Base-by-base conservation (phyloP, 306 rosid genomes). In the Hippophae rhamnoides region DNA sequence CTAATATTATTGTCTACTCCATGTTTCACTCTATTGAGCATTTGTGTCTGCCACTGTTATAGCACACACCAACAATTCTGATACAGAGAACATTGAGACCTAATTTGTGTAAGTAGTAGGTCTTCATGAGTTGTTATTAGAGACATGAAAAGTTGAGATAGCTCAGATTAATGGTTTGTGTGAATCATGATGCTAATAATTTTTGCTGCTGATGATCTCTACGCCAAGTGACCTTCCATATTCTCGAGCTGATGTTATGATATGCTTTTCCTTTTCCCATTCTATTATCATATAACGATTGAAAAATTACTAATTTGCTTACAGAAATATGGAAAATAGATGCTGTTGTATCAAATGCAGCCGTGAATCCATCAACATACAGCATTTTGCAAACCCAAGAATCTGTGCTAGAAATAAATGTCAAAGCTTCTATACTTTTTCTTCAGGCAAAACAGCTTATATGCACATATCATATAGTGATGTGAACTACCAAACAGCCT, bases 241-340 rank as follows among this genome's bases (percentile, higher is more conserved):
- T 46, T 46, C 10, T 46, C 12, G 3, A 48, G 12, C 52, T 48
- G 52, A 14, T 48, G 6, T n/a, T 48, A 10, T 2, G 23, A 7
- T 38, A 25, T 43, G 23, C 38, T 13, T 13, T 72, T 52, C 13
- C 67, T 38, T 14, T 48, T 56, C 41, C 11, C 11, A 27, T 31
- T 27, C 38, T 4, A 4, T 8, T 56, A n/a, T 3, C 27, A 10
- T 60, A 13, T n/a, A 47, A 42, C 60, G 49, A 13, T 74, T 18
- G 11, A 50, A 64, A 65, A 7, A 47, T 40, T 56, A 68, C 40
- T 66, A 57, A 57, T 75, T 77, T 67, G 25, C 48, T 74, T 72
- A 14, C 94, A 93, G 99, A 84, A 76, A 74, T 93, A 86, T 65
- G 95, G 99, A 58, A 92, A 67, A 73, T 88, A 67, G 97, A 92